Percentiles rank a stretch among this genome's conserved stretches.
phyloP scores from a whole-genome alignment of 176 grass and related monocot species.

The Bothriochloa decipiens region DNA sequence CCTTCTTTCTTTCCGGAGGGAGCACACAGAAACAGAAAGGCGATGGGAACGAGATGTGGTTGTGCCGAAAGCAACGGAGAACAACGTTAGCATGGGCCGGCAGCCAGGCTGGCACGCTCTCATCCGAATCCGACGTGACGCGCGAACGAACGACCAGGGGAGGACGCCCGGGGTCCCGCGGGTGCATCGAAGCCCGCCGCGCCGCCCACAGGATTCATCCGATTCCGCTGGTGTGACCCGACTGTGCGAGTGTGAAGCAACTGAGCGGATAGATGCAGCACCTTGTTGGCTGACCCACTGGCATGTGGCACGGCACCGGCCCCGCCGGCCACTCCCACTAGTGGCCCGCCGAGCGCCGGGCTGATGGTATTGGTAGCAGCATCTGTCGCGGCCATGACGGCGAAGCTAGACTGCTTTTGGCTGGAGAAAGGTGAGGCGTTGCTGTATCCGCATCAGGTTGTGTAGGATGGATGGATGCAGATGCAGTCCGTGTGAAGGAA shows the following conservation, averaged over 20 bases:
- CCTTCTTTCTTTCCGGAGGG: not conserved
- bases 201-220: too few relatives aligned
- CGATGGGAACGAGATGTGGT: not conserved
- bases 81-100: not conserved
- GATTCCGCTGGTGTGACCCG: too few relatives aligned
- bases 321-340: too few relatives aligned
- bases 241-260: too few relatives aligned
- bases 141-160: constrained; percentile 3
- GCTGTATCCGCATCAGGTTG: not conserved
- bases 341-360: too few relatives aligned
- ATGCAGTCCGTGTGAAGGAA: constrained; percentile 21
- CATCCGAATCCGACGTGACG: constrained; percentile 32
- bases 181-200: not conserved
- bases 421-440: constrained; percentile 10
- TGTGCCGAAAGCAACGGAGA: not conserved
- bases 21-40: not conserved
- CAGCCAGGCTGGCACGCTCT: not conserved
- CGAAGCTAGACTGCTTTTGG: not conserved
- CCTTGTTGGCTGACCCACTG: too few relatives aligned
- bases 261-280: too few relatives aligned
- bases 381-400: not conserved
- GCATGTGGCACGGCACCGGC: not conserved
- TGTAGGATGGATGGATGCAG: not conserved
- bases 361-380: too few relatives aligned
- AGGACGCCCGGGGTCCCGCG: not conserved